Evolutionary conservation across 192 early-diverging fungal species (phyloP).

Genomic region (Coemansia sp.): DNA sequence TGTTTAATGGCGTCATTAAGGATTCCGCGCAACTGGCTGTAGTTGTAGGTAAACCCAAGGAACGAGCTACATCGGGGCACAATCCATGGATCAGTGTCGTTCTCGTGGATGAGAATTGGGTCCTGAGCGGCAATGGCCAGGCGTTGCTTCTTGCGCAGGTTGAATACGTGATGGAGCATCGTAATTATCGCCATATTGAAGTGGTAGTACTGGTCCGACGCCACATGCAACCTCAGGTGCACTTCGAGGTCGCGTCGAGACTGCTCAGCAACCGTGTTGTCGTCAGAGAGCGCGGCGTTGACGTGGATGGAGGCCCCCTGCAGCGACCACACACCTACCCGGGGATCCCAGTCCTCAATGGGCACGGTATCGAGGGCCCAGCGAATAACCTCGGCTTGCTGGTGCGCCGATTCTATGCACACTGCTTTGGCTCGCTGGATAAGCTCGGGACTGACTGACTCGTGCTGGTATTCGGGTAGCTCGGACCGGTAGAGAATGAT

Average conservation of each 20-base stretch:
- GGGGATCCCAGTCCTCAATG: conserved; percentile 52
- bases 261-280: conserved; percentile 38
- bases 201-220: conserved; percentile 52
- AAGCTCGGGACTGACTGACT: conserved; percentile 18
- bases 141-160: conserved; percentile 47
- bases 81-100: conserved; percentile 50
- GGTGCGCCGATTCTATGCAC: conserved; percentile 49
- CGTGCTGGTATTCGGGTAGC: conserved; percentile 49
- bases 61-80: conserved; percentile 52
- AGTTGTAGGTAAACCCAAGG: conserved; percentile 49
- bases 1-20: conserved; percentile 50
- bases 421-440: conserved; percentile 43
- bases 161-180: conserved; percentile 52
- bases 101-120: conserved; percentile 26
- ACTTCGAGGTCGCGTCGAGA: conserved; percentile 49
- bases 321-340: conserved; percentile 50
- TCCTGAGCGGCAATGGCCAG: conserved; percentile 12
- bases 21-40: conserved; percentile 38
- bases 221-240: conserved; percentile 48
- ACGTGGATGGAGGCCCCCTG: conserved; percentile 53
- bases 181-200: conserved; percentile 56
- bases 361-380: conserved; percentile 49
- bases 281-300: conserved; percentile 38
- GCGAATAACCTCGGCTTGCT: conserved; percentile 46
- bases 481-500: conserved; percentile 54